phyloP scores from a whole-genome alignment of 2,329 filamentous ascomycete species.

The Seiridium unicorne region DNA sequence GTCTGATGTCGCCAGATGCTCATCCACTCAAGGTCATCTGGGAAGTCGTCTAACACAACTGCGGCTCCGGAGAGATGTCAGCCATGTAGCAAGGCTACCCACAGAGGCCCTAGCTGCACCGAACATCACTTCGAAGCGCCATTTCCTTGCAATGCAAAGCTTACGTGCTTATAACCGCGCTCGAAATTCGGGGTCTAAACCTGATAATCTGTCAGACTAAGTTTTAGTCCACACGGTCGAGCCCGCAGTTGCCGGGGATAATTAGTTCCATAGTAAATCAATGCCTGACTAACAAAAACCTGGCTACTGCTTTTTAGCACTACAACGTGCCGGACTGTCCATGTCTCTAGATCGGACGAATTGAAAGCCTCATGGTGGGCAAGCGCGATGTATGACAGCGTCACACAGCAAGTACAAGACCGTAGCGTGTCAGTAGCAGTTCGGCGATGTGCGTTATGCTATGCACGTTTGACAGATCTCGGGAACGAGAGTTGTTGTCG shows the following conservation, averaged over 20 bases:
- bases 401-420: background rate
- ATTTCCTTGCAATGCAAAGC: too few relatives aligned
- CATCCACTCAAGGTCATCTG: too few relatives aligned
- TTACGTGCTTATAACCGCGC: too few relatives aligned
- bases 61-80: too few relatives aligned
- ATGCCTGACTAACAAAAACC: background rate
- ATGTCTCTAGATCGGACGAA: background rate
- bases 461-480: background rate
- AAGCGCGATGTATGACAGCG: background rate
- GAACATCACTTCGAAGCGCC: too few relatives aligned
- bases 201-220: background rate
- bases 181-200: background rate
- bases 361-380: background rate
- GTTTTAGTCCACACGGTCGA: background rate
- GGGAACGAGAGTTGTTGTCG: too few relatives aligned
- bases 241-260: background rate
- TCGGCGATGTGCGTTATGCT: background rate
- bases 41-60: too few relatives aligned
- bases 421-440: background rate
- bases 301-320: too few relatives aligned
- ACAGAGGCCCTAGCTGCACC: too few relatives aligned
- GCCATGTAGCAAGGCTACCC: too few relatives aligned
- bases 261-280: background rate
- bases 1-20: too few relatives aligned
- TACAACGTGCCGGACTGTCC: background rate